These are phyloP conservation scores for Lachancea thermotolerans DNA, from an alignment of 805 yeast species.

Conservation along the genomic window DNA sequence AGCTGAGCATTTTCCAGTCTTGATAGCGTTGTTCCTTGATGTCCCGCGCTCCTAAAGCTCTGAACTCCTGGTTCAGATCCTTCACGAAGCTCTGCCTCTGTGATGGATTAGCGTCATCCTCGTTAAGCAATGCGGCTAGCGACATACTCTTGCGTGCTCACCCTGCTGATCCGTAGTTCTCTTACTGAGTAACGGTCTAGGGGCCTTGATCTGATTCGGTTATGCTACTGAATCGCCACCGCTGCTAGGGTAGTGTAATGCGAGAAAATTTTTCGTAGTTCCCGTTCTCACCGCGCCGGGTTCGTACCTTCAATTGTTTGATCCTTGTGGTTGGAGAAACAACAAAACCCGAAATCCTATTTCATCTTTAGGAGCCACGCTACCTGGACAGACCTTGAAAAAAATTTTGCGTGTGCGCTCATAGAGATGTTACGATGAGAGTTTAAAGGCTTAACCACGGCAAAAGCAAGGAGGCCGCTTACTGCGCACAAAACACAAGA, in stretches of 20 bases:
- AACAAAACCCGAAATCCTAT: conserved; percentile 1
- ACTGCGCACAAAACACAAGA: too few relatives aligned
- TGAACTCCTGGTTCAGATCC: conserved; percentile 17
- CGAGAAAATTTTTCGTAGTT: conserved; percentile 1
- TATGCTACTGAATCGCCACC: neutral
- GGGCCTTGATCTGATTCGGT: neutral
- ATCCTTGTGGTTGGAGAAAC: conserved; percentile 1
- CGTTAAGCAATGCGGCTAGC: conserved; percentile 25
- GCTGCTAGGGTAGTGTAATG: neutral
- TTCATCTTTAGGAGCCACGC: neutral
- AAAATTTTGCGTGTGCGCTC: neutral
- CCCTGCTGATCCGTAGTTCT: neutral
- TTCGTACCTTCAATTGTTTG: neutral
- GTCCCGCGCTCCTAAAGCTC: conserved; percentile 20
- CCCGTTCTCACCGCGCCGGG: neutral
- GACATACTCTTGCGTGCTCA: conserved; percentile 16
- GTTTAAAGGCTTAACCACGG: too few relatives aligned
- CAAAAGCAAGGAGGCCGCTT: too few relatives aligned
- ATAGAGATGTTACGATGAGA: too few relatives aligned
- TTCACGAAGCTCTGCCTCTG: conserved; percentile 12
- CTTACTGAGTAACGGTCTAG: neutral
- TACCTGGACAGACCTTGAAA: conserved; percentile 1
- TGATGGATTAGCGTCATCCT: conserved; percentile 18
- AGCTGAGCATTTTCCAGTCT: conserved; percentile 31
- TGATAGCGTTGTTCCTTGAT: conserved; percentile 23